Conservation (phyloP, 805 yeast genomes). For the Ogataea thermomethanolica region DNA sequence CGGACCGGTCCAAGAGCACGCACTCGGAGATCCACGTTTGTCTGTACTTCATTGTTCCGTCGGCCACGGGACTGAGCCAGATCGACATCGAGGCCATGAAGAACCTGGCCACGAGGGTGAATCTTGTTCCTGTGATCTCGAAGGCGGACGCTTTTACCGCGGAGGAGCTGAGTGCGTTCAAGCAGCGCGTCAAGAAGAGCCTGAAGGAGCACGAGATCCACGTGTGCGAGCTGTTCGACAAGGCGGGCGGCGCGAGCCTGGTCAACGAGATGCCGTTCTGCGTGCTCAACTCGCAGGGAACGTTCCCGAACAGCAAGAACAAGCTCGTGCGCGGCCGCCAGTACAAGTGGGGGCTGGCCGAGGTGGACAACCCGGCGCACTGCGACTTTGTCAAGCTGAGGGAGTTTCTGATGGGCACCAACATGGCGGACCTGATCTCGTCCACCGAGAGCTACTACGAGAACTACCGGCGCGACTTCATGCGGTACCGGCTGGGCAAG, state of each 20-base stretch:
- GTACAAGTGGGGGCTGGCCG: conserved; percentile 85
- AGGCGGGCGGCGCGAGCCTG: conserved; percentile 35
- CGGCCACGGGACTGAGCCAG: conserved; percentile 56
- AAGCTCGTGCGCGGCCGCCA: conserved; percentile 64
- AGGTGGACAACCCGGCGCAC: conserved; percentile 71
- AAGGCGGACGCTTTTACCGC: conserved; percentile 73
- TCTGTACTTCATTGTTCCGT: conserved; percentile 74
- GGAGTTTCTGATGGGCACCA: conserved; percentile 59
- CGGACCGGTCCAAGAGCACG: conserved; percentile 45
- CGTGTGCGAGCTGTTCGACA: conserved; percentile 47
- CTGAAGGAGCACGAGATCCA: conserved; percentile 54
- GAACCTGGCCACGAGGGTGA: conserved; percentile 66
- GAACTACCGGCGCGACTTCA: conserved; percentile 55
- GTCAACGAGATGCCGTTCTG: conserved; percentile 60
- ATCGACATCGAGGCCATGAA: conserved; percentile 73
- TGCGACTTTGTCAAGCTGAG: conserved; percentile 73
- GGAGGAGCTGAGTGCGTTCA: conserved; percentile 52
- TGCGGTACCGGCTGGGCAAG: conserved; percentile 36
- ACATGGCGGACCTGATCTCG: conserved; percentile 74
- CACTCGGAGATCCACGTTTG: conserved; percentile 84
- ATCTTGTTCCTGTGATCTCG: conserved; percentile 76
- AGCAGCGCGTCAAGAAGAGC: conserved; percentile 47
- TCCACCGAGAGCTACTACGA: conserved; percentile 80
- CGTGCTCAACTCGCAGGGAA: conserved; percentile 62
- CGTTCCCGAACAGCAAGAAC: conserved; percentile 41